Evolutionary conservation across 192 early-diverging fungal genomes (phyloP).

Genomic region (Mortierella claussenii): DNA sequence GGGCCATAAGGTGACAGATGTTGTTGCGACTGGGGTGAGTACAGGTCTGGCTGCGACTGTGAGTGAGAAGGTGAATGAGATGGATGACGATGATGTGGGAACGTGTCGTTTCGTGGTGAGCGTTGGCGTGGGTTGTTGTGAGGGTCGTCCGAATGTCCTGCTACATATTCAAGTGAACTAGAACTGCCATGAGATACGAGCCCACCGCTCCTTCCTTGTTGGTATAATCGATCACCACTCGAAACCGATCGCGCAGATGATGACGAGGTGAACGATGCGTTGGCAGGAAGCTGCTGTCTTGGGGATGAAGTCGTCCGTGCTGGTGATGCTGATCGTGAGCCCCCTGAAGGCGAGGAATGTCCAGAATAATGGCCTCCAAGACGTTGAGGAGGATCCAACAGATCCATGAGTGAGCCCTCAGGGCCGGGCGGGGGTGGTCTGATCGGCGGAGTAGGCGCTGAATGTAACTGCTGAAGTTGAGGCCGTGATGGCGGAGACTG

Average conservation of each 20-base stretch:
- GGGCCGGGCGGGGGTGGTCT: slow-evolving; percentile 39
- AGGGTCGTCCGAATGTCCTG: not conserved
- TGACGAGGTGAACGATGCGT: slow-evolving; percentile 41
- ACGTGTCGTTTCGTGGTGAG: not conserved
- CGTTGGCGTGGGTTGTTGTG: not conserved
- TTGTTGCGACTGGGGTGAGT: not conserved
- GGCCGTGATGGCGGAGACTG: slow-evolving; percentile 29
- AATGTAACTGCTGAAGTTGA: not conserved
- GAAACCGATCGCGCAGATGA: slow-evolving; percentile 24
- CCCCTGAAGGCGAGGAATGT: slow-evolving; percentile 21
- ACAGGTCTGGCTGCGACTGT: not conserved
- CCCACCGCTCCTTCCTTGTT: slow-evolving; percentile 34
- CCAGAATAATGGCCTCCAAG: slow-evolving; percentile 14
- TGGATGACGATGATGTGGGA: slow-evolving; percentile 1
- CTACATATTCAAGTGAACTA: slow-evolving; percentile 10
- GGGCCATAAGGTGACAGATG: not conserved
- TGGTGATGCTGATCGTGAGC: slow-evolving; percentile 36
- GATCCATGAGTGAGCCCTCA: slow-evolving; percentile 37
- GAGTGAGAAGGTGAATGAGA: slow-evolving; percentile 2
- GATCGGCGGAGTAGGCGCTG: slow-evolving; percentile 4
- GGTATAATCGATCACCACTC: slow-evolving; percentile 39
- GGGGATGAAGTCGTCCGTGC: slow-evolving; percentile 12
- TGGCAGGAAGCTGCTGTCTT: slow-evolving; percentile 25
- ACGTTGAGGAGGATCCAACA: slow-evolving; percentile 33
- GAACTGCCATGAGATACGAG: slow-evolving; percentile 18